A percentile compares a stretch with the other conserved stretches of the same genome.
phyloP scores from a whole-genome alignment of 2,329 filamentous ascomycete species.

The Penicillium brasilianum region DNA sequence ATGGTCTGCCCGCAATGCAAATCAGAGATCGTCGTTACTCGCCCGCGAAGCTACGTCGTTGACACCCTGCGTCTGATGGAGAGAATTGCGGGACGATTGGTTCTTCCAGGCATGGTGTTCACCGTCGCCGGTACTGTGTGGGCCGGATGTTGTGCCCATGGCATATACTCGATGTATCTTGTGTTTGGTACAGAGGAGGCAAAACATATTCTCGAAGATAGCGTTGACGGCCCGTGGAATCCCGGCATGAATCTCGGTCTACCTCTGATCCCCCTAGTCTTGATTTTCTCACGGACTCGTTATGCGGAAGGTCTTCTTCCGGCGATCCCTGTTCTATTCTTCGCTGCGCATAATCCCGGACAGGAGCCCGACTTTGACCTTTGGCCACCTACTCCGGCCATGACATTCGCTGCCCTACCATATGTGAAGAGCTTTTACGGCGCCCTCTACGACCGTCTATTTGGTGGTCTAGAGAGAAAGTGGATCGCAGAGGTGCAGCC shows the following conservation, averaged over 20 bases:
- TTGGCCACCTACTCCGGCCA: conserved; percentile 70
- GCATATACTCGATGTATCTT: conserved; percentile 66
- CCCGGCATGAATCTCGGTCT: conserved; percentile 64
- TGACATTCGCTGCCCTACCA: conserved; percentile 69
- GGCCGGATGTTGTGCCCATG: conserved; percentile 61
- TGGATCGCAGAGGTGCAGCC: conserved; percentile 69
- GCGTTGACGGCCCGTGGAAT: conserved; percentile 45
- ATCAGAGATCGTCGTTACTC: conserved; percentile 73
- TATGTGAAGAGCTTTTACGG: conserved; percentile 70
- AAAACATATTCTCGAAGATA: conserved; percentile 55
- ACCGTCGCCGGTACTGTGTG: conserved; percentile 54
- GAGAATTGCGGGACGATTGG: conserved; percentile 60
- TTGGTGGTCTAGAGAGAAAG: conserved; percentile 61
- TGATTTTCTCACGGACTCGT: conserved; percentile 70
- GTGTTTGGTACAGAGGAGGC: conserved; percentile 70
- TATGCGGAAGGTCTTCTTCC: conserved; percentile 68
- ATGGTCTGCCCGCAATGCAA: conserved; percentile 92
- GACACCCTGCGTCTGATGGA: conserved; percentile 66
- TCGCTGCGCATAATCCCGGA: conserved; percentile 53
- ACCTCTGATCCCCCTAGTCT: conserved; percentile 69
- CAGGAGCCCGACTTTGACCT: conserved; percentile 58
- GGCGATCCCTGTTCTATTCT: conserved; percentile 63
- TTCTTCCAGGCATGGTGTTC: conserved; percentile 68
- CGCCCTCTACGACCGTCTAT: conserved; percentile 63
- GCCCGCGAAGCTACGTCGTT: conserved; percentile 75